phyloP scores from a whole-genome alignment of 2,329 filamentous ascomycete species.

The Alternaria longipes region DNA sequence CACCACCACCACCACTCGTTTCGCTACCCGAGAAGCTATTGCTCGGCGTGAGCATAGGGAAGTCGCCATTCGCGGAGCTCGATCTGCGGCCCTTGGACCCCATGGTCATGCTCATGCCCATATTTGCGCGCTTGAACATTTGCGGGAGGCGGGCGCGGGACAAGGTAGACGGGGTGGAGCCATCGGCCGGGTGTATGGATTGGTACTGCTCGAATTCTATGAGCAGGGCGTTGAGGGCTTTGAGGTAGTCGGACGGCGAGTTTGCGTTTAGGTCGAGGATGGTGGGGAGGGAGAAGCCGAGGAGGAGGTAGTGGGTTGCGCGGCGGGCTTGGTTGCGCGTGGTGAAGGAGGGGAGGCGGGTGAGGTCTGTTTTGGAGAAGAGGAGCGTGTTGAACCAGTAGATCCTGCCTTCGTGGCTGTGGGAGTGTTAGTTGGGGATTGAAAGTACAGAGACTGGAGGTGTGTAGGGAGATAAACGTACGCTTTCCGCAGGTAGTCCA shows the following conservation, averaged over 20 bases:
- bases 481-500: constrained; percentile 94
- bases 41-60: constrained; percentile 31
- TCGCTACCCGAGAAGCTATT: constrained; percentile 39
- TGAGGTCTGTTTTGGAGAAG: constrained; percentile 83
- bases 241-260: constrained; percentile 84
- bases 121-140: constrained; percentile 59
- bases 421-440: background rate
- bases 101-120: constrained; percentile 50
- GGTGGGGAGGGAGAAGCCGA: constrained; percentile 89
- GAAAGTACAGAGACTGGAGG: background rate
- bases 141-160: constrained; percentile 75
- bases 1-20: background rate
- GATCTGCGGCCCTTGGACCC: constrained; percentile 56
- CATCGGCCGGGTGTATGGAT: constrained; percentile 81
- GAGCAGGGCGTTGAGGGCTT: constrained; percentile 83
- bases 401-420: constrained; percentile 87
- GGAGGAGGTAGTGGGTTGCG: constrained; percentile 90
- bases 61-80: constrained; percentile 65
- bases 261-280: constrained; percentile 87
- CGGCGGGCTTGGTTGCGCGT: constrained; percentile 84
- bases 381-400: constrained; percentile 99
- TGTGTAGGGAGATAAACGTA: constrained; percentile 56
- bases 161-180: constrained; percentile 72
- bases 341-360: constrained; percentile 86
- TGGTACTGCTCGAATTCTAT: constrained; percentile 95